Evolutionary conservation across 441 rosid species (phyloP), one percentile per base, ranked within the genome.

Genomic region (Gossypium davidsonii): DNA sequence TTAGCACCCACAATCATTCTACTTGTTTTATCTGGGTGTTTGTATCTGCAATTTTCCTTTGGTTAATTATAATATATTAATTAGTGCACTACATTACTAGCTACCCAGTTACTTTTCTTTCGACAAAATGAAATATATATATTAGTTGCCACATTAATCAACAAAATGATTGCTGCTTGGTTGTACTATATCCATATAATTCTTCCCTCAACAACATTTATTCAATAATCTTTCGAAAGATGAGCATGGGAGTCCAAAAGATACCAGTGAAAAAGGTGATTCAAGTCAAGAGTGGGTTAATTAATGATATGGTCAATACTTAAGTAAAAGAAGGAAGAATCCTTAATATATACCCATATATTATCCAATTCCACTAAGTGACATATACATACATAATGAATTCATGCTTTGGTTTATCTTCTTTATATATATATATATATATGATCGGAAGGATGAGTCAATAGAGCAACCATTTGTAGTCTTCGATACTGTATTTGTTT

Each of bases 361-460:
- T 31, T 31, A 80, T 70, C 49, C 26, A 55, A 3, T 14, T 48
- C 73, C 79, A 71, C 87, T 77, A 82, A 59, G 72, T 76, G 87
- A 78, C 86, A 79, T 73, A 51, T 66, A 51, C 63, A 23, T 62
- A 31, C 37, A 31, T 34, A 34, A 61, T 62, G 69, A 84, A 78
- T 81, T 81, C 78, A 77, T 51, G 74, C 73, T 76, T 28, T 34
- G 39, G 8, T 34, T 34, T 34, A 34, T 34, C 39, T 5, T 6
- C 39, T 5, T 6, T 31, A 6, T 31, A 28, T 28, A 31, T 31
- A 5, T 28, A 5, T 28, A 23, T 49, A 10, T 55, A 25, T 25
- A 25, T 25, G 51, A 3, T 42, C 70, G 11, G 39, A 76, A 60
- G 31, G 62, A n/a, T 62, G 34, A 63, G 70, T 70, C 46, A 34